These are phyloP conservation scores for Sodiomyces alkalinus DNA, from an alignment of 2,329 filamentous ascomycete species.

Conservation along the genomic window DNA sequence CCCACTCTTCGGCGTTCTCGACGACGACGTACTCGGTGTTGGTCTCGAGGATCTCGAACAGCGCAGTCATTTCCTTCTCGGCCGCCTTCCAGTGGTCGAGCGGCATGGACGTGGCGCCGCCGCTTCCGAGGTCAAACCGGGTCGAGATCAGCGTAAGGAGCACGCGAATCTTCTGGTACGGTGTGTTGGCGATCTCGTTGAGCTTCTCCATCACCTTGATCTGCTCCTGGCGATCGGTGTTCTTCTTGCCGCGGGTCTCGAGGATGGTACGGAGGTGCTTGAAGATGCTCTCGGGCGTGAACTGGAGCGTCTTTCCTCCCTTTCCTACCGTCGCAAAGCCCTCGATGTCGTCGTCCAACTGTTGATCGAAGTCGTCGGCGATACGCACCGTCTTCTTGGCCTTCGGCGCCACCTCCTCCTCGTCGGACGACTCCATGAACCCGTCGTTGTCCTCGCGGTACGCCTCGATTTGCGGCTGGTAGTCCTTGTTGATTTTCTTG, in stretches of 20 bases:
- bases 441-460: conserved; percentile 75
- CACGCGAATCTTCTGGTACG: conserved; percentile 89
- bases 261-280: conserved; percentile 90
- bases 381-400: conserved; percentile 32
- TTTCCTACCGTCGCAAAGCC: conserved; percentile 83
- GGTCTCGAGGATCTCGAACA: conserved; percentile 65
- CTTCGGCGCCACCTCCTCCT: conserved; percentile 46
- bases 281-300: conserved; percentile 94
- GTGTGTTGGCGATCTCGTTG: conserved; percentile 70
- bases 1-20: conserved; percentile 94
- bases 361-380: conserved; percentile 30
- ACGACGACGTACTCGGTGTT: conserved; percentile 73
- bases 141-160: conserved; percentile 85
- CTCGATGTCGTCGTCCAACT: conserved; percentile 51
- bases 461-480: conserved; percentile 70
- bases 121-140: conserved; percentile 80
- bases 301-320: conserved; percentile 76
- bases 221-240: conserved; percentile 88
- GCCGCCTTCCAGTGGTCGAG: conserved; percentile 95
- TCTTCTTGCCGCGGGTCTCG: conserved; percentile 96
- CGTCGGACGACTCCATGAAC: conserved; percentile 76
- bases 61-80: conserved; percentile 65
- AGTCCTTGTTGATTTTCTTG: conserved; percentile 97
- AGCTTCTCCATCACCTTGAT: conserved; percentile 97
- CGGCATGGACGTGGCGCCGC: conserved; percentile 67